Percentiles rank a stretch among this genome's conserved stretches.
phyloP scores from a whole-genome alignment of 108 stramenopile genomes.

The Aurantiochytrium sp. region DNA sequence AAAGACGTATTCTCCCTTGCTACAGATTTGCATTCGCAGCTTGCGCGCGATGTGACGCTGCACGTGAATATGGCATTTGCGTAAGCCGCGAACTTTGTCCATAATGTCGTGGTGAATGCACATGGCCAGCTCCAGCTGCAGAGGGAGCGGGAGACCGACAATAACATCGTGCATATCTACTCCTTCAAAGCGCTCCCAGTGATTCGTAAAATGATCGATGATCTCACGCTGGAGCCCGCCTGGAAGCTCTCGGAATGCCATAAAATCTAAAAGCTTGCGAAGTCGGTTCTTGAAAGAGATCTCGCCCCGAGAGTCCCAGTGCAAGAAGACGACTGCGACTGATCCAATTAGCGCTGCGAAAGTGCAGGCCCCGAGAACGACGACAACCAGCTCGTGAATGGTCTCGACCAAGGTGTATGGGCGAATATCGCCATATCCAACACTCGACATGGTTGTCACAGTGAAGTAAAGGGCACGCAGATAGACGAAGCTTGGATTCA shows the following conservation, averaged over 20 bases:
- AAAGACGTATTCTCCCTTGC: background rate
- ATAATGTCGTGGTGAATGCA: background rate
- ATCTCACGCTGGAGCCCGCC: background rate
- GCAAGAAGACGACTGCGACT: background rate
- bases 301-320: background rate
- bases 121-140: conserved; percentile 7
- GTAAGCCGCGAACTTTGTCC: background rate
- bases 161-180: background rate
- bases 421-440: conserved; percentile 54
- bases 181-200: conserved; percentile 4
- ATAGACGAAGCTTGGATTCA: conserved; percentile 39
- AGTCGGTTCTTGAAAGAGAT: background rate
- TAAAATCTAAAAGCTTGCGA: background rate
- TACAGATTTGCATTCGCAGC: background rate
- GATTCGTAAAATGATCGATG: background rate
- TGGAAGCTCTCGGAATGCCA: conserved; percentile 5
- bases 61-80: conserved; percentile 1
- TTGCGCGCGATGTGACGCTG: background rate
- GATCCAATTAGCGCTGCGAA: background rate
- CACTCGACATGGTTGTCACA: conserved; percentile 44
- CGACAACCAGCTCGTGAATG: conserved; percentile 37
- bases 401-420: conserved; percentile 49
- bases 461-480: conserved; percentile 42
- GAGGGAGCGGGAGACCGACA: background rate
- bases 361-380: conserved; percentile 33